A percentile compares a stretch with the other conserved stretches of the same genome.
These are phyloP conservation scores for Claviceps sp. DNA, from an alignment of 2,329 filamentous ascomycete species.

Conservation along the genomic window DNA sequence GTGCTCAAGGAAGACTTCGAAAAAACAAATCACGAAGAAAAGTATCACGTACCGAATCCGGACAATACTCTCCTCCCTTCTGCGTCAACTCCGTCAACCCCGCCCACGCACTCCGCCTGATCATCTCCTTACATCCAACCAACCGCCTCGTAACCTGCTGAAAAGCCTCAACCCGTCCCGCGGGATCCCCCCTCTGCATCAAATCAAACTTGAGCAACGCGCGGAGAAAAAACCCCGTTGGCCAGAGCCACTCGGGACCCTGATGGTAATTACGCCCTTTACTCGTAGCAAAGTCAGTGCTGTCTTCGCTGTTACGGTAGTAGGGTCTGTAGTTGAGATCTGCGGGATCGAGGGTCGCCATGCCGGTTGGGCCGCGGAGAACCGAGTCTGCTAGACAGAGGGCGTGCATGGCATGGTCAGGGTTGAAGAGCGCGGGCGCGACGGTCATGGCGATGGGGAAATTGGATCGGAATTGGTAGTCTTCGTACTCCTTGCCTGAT, in stretches of 20 bases:
- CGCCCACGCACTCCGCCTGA: conserved; percentile 71
- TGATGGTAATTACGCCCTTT: conserved; percentile 98
- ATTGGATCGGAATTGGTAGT: conserved; percentile 91
- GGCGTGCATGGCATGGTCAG: conserved; percentile 63
- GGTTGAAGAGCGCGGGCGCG: conserved; percentile 75
- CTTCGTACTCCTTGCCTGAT: conserved; percentile 90
- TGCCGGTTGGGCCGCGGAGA: conserved; percentile 77
- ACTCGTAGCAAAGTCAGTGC: conserved; percentile 74
- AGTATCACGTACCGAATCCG: conserved; percentile 56
- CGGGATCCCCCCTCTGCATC: conserved; percentile 41
- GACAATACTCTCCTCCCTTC: conserved; percentile 70
- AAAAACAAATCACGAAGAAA: neutral
- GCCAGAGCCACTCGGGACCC: conserved; percentile 97
- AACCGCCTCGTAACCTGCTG: conserved; percentile 85
- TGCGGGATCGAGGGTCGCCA: conserved; percentile 86
- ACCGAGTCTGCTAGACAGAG: conserved; percentile 67
- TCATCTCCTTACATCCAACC: conserved; percentile 71
- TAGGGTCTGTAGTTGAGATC: conserved; percentile 91
- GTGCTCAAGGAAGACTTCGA: too few species aligned
- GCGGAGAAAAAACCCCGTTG: conserved; percentile 86
- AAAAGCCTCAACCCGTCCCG: conserved; percentile 74
- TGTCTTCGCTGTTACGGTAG: conserved; percentile 93
- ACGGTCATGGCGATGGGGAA: conserved; percentile 94
- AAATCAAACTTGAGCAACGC: conserved; percentile 87
- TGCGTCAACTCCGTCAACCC: conserved; percentile 89